phyloP scores from a whole-genome alignment of 164 flowering plant species.

The Platanus orientalis region DNA sequence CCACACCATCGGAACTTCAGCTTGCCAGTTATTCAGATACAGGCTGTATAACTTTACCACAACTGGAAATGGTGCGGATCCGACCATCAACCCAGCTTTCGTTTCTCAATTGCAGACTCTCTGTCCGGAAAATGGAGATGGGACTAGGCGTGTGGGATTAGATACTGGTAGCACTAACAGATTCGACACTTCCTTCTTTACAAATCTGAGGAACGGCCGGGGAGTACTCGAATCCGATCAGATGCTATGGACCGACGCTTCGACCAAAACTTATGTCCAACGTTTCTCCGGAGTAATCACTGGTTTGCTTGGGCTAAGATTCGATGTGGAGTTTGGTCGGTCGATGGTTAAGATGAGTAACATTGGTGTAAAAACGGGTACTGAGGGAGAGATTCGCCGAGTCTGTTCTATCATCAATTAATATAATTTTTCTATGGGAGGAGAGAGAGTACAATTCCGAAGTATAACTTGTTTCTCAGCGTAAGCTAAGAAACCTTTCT shows the following conservation, averaged over 20 bases:
- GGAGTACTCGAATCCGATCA: conserved; percentile 61
- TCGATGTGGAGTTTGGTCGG: conserved; percentile 37
- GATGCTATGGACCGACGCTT: conserved; percentile 38
- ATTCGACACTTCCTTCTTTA: conserved; percentile 39
- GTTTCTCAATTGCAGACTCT: conserved; percentile 33
- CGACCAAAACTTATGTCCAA: conserved; percentile 33
- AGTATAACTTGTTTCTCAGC: too few relatives aligned
- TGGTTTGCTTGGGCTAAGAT: conserved; percentile 30
- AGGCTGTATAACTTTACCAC: conserved; percentile 48
- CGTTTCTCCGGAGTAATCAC: conserved; percentile 27
- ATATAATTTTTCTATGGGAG: too few relatives aligned
- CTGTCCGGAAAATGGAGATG: conserved; percentile 43
- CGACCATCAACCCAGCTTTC: conserved; percentile 32
- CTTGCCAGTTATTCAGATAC: conserved; percentile 45
- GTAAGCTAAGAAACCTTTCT: too few relatives aligned
- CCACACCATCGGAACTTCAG: conserved; percentile 63
- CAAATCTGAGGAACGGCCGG: conserved; percentile 33
- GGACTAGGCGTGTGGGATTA: conserved; percentile 29
- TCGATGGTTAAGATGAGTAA: too few relatives aligned
- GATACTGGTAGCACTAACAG: conserved; percentile 36
- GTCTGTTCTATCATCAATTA: too few relatives aligned
- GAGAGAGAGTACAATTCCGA: too few relatives aligned
- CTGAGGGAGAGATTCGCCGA: too few relatives aligned
- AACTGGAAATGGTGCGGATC: too few relatives aligned
- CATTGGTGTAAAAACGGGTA: too few relatives aligned